A percentile compares a stretch with the other conserved stretches of the same genome.
Conservation (phyloP, 805 yeast species). For the Ogataea glucozyma region DNA sequence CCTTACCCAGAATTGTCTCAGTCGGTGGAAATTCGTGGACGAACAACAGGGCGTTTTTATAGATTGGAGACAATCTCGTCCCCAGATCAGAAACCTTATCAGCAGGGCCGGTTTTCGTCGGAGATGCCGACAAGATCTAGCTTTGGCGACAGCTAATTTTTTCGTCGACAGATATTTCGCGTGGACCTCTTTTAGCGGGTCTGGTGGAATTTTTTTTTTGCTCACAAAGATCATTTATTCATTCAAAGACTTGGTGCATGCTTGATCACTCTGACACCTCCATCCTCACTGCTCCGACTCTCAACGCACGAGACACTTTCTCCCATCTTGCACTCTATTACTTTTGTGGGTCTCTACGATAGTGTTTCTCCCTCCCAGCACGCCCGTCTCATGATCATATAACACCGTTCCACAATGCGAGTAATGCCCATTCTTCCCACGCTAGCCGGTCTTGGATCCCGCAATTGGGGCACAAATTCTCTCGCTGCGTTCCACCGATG, state of each 20-base stretch:
- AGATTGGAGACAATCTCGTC: background rate
- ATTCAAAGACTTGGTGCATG: background rate
- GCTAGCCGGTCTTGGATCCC: too few relatives aligned
- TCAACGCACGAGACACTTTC: too few relatives aligned
- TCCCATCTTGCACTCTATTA: background rate
- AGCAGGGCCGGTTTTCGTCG: conserved; percentile 23
- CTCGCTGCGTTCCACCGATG: background rate
- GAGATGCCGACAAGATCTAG: conserved; percentile 13
- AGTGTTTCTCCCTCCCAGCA: background rate
- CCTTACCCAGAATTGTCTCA: too few relatives aligned
- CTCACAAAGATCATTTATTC: too few relatives aligned
- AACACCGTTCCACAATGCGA: conserved; percentile 1
- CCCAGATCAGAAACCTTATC: conserved; percentile 4
- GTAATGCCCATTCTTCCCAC: background rate
- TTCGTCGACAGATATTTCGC: background rate
- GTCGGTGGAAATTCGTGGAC: background rate
- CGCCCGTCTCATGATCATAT: background rate
- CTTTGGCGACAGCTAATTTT: background rate
- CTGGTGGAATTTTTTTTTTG: background rate
- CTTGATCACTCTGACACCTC: background rate
- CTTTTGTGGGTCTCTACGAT: too few relatives aligned
- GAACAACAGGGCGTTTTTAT: conserved; percentile 1
- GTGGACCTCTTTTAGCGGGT: background rate
- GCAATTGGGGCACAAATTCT: background rate
- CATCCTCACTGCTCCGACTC: too few relatives aligned